These are phyloP conservation scores for Neurospora hispaniola DNA, from an alignment of 495 filamentous ascomycete species.

Conservation along the genomic window DNA sequence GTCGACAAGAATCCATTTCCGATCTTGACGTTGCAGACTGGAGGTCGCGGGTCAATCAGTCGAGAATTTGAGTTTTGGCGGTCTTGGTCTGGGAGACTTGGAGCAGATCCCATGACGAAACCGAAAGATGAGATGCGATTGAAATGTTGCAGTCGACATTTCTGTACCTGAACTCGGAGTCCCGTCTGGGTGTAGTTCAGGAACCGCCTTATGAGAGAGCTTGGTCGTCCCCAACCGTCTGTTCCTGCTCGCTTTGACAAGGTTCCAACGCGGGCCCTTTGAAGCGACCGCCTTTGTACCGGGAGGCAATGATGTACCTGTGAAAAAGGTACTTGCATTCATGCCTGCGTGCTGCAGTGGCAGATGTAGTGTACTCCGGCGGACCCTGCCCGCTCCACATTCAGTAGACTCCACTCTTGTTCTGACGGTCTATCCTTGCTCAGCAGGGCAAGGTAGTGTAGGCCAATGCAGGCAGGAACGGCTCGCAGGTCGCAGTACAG, in stretches of 20 bases:
- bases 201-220: slow-evolving; percentile 13
- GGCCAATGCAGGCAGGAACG: neutral
- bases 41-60: neutral
- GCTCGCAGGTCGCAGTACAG: neutral
- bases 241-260: neutral
- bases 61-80: neutral
- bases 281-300: neutral
- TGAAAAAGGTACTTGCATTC: neutral
- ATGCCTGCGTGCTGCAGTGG: neutral
- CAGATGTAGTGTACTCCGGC: neutral
- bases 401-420: neutral
- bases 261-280: neutral
- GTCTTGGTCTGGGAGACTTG: neutral
- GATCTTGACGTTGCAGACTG: neutral
- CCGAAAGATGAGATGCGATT: neutral
- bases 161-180: neutral
- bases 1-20: neutral
- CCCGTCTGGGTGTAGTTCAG: slow-evolving; percentile 2
- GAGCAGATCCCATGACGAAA: neutral
- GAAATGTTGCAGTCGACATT: neutral
- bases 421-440: neutral
- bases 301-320: neutral
- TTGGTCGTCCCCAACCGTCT: neutral
- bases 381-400: neutral
- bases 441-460: neutral